Conservation (phyloP, 306 rosid species). For the Prinsepia uniflora region DNA sequence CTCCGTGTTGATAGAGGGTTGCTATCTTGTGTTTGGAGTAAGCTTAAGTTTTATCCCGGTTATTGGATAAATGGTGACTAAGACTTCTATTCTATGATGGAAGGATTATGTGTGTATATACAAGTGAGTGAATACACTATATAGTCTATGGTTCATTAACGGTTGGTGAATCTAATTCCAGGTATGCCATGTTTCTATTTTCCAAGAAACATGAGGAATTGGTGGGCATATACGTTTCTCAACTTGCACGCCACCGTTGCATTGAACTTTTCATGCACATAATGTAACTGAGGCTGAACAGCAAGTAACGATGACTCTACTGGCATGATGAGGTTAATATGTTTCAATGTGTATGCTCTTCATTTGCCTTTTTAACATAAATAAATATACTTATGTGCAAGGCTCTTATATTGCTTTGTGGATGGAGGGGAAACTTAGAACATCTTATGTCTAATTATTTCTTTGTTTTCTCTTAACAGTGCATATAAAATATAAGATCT, state of each 20-base stretch:
- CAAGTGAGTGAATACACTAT: slow-evolving; percentile 15
- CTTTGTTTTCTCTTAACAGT: slow-evolving; percentile 43
- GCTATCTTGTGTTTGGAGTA: neutral
- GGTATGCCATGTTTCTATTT: slow-evolving; percentile 97
- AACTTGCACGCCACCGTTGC: slow-evolving; percentile 89
- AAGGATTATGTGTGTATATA: neutral
- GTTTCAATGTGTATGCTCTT: neutral
- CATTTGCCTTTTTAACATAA: neutral
- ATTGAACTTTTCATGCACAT: slow-evolving; percentile 89
- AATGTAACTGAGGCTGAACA: slow-evolving; percentile 91
- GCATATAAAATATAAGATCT: slow-evolving; percentile 84
- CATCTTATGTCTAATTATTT: slow-evolving; percentile 17
- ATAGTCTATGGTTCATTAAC: slow-evolving; percentile 14
- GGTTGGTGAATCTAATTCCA: slow-evolving; percentile 28
- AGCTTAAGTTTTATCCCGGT: neutral
- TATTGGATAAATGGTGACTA: neutral
- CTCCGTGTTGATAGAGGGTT: neutral
- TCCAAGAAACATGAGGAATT: slow-evolving; percentile 92
- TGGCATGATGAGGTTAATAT: slow-evolving; percentile 1
- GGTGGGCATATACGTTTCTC: slow-evolving; percentile 95
- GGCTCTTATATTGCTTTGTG: slow-evolving; percentile 3
- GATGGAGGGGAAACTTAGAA: neutral
- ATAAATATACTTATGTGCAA: neutral
- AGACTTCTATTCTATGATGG: slow-evolving; percentile 1
- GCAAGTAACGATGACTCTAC: slow-evolving; percentile 55